Percentiles rank a stretch among this genome's conserved stretches.
phyloP scores from a whole-genome alignment of 2,329 filamentous ascomycete genomes.

The Penicillium expansum region DNA sequence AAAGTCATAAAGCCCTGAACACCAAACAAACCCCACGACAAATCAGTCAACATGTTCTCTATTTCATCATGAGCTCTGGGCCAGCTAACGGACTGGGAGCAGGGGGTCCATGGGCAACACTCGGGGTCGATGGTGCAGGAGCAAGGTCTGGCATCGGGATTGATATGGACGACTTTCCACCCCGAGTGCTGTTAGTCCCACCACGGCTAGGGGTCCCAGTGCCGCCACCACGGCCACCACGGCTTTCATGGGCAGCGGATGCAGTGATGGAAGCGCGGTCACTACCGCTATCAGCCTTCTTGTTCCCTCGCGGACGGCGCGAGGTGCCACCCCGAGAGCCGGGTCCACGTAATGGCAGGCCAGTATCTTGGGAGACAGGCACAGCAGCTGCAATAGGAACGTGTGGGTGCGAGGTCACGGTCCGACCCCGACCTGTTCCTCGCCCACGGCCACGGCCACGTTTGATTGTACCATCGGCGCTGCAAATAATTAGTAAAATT shows the following conservation, averaged over 20 bases:
- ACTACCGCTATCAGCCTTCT: constrained; percentile 80
- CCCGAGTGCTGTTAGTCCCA: constrained; percentile 26
- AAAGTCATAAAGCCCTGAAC: constrained; percentile 1
- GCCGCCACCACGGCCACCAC: constrained; percentile 28
- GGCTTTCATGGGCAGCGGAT: constrained; percentile 26
- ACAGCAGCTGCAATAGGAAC: constrained; percentile 75
- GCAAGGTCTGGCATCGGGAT: constrained; percentile 20
- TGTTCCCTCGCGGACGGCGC: constrained; percentile 80
- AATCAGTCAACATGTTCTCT: constrained; percentile 8
- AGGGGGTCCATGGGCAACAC: constrained; percentile 5
- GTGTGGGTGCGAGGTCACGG: constrained; percentile 68
- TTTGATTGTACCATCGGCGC: constrained; percentile 70
- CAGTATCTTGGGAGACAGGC: constrained; percentile 84
- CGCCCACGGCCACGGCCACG: constrained; percentile 56
- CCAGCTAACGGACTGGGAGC: constrained; percentile 5
- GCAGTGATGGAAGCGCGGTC: constrained; percentile 51
- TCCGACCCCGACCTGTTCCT: constrained; percentile 47
- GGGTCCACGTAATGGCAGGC: constrained; percentile 66
- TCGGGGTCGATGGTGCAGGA: constrained; percentile 11
- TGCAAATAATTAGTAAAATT: constrained; percentile 39
- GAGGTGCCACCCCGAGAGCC: constrained; percentile 74
- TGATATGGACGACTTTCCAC: constrained; percentile 26
- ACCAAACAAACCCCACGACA: constrained; percentile 5
- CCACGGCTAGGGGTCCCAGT: constrained; percentile 27
- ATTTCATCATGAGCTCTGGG: constrained; percentile 32